Conservation (phyloP, 192 early-diverging fungal species). For the Jimgerdemannia lactiflua region DNA sequence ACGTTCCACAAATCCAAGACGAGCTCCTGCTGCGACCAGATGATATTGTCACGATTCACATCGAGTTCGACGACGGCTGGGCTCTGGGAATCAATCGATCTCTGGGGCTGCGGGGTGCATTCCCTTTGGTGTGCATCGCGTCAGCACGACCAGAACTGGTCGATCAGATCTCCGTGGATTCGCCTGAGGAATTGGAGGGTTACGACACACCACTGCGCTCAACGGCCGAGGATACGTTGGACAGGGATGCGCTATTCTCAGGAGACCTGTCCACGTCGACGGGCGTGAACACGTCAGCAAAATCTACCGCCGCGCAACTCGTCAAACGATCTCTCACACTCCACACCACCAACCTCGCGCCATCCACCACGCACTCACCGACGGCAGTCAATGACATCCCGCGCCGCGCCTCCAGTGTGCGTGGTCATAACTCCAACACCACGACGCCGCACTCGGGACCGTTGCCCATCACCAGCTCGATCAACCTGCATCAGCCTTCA, state of each 20-base stretch:
- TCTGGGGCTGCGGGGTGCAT: slow-evolving; percentile 71
- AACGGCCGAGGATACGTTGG: not conserved
- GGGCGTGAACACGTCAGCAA: not conserved
- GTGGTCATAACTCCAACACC: not conserved
- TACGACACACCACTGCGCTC: not conserved
- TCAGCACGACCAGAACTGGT: slow-evolving; percentile 11
- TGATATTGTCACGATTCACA: slow-evolving; percentile 68
- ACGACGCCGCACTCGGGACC: not conserved
- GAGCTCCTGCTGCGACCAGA: slow-evolving; percentile 70
- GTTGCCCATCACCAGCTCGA: not conserved
- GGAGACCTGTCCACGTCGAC: not conserved
- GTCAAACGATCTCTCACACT: not conserved
- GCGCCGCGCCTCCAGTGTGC: not conserved
- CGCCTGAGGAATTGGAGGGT: not conserved
- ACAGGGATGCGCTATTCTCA: not conserved
- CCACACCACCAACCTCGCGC: not conserved
- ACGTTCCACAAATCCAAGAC: slow-evolving; percentile 68
- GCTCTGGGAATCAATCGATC: slow-evolving; percentile 77
- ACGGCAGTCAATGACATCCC: not conserved
- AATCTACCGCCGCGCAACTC: not conserved
- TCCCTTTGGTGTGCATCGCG: slow-evolving; percentile 79
- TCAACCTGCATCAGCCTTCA: not conserved
- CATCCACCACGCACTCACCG: not conserved
- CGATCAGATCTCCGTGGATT: slow-evolving; percentile 22
- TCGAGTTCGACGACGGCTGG: slow-evolving; percentile 90